These are phyloP conservation scores for Syzygium malaccense DNA, from an alignment of 441 rosid species.

Conservation along the genomic window DNA sequence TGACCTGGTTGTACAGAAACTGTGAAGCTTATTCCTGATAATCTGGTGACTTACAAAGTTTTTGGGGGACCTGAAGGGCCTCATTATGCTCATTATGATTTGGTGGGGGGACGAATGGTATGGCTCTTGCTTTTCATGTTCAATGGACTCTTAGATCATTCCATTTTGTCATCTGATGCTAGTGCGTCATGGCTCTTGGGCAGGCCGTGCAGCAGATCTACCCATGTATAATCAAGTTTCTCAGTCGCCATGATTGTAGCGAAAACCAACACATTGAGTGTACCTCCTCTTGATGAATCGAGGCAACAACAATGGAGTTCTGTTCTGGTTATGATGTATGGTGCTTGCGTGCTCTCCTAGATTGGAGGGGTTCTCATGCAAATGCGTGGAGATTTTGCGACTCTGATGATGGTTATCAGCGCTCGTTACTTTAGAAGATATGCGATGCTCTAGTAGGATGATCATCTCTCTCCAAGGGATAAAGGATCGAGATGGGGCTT, in stretches of 20 bases:
- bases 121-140: not conserved
- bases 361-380: not conserved
- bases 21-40: conserved; percentile 54
- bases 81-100: conserved; percentile 70
- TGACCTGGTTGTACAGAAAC: conserved; percentile 43
- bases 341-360: not conserved
- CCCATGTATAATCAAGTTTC: conserved; percentile 71
- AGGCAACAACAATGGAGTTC: not conserved
- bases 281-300: not conserved
- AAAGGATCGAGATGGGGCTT: not conserved
- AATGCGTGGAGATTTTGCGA: not conserved
- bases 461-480: not conserved
- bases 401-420: not conserved
- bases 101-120: conserved; percentile 72
- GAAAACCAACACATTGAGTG: not conserved
- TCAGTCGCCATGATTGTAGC: conserved; percentile 33
- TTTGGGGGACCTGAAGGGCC: conserved; percentile 73
- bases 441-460: not conserved
- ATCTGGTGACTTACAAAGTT: conserved; percentile 63
- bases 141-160: not conserved
- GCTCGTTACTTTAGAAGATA: not conserved
- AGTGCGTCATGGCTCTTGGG: not conserved
- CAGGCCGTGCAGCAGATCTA: conserved; percentile 92
- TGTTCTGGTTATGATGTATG: not conserved
- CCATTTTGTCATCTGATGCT: not conserved